Conservation (phyloP, 2,329 filamentous ascomycete species). For the Bertia moriformis region DNA sequence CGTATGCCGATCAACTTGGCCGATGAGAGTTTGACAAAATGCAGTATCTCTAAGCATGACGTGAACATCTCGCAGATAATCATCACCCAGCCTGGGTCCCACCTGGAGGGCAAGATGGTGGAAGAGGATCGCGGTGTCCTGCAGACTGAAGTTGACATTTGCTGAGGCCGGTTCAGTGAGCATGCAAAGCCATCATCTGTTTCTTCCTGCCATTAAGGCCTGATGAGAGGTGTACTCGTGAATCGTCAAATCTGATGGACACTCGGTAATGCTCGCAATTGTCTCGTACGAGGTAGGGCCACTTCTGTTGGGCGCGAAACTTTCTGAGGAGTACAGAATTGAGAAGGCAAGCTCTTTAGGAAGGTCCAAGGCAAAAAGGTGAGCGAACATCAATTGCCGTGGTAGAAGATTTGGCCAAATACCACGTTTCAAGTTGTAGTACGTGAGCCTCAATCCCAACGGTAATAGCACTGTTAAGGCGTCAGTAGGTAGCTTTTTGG, state of each 20-base stretch:
- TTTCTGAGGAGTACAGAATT: too few relatives aligned
- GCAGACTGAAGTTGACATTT: conserved; percentile 43
- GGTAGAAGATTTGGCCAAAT: too few relatives aligned
- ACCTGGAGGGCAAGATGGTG: conserved; percentile 35
- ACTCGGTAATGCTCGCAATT: conserved; percentile 30
- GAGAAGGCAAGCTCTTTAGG: too few relatives aligned
- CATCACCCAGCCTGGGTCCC: conserved; percentile 26
- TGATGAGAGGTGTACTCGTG: conserved; percentile 40
- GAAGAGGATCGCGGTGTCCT: conserved; percentile 31
- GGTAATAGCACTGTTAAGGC: too few relatives aligned
- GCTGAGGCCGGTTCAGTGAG: conserved; percentile 33
- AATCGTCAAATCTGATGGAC: conserved; percentile 26
- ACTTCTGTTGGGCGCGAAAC: too few relatives aligned
- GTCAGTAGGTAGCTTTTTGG: too few relatives aligned
- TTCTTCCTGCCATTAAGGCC: conserved; percentile 25
- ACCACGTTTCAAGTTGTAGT: too few relatives aligned
- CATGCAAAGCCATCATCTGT: conserved; percentile 32
- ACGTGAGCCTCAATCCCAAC: too few relatives aligned
- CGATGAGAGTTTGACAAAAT: conserved; percentile 32
- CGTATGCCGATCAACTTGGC: conserved; percentile 28
- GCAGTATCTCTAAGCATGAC: conserved; percentile 26
- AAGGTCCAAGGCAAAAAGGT: too few relatives aligned
- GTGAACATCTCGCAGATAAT: conserved; percentile 29
- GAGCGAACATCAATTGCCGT: too few relatives aligned
- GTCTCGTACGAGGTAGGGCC: conserved; percentile 41